Conservation (phyloP, 768 basidiomycete species). For the Leccinellum rugosiceps region DNA sequence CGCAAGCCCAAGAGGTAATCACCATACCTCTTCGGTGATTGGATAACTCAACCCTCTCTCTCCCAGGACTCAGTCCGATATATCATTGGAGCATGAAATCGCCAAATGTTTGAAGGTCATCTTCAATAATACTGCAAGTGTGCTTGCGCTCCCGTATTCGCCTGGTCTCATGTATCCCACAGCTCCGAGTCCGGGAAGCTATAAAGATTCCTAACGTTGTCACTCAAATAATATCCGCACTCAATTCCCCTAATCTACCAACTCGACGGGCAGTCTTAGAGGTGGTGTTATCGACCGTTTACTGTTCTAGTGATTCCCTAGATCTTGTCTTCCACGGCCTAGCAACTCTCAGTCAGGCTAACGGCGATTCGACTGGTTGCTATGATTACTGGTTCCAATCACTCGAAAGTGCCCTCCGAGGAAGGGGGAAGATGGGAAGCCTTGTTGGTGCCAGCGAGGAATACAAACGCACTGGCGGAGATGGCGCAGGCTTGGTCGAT, state of each 20-base stretch:
- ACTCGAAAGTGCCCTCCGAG: conserved; percentile 69
- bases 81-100: conserved; percentile 78
- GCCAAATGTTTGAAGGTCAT: conserved; percentile 84
- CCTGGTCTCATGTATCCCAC: conserved; percentile 10
- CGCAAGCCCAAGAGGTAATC: conserved; percentile 66
- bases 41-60: conserved; percentile 2
- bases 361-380: conserved; percentile 51
- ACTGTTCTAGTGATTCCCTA: conserved; percentile 60
- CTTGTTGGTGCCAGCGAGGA: conserved; percentile 94
- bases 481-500: conserved; percentile 71
- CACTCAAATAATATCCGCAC: conserved; percentile 73
- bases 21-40: neutral
- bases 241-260: conserved; percentile 76
- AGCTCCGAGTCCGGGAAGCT: conserved; percentile 72
- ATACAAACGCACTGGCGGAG: conserved; percentile 61
- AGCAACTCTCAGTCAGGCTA: conserved; percentile 66
- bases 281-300: conserved; percentile 69
- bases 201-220: conserved; percentile 71
- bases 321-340: conserved; percentile 72
- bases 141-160: neutral
- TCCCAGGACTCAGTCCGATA: conserved; percentile 45
- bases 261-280: conserved; percentile 80
- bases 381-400: conserved; percentile 92
- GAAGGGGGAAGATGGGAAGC: conserved; percentile 93
- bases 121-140: conserved; percentile 60